Percentiles rank a stretch among this genome's conserved stretches.
phyloP scores from a whole-genome alignment of 495 filamentous ascomycete genomes.

The Aspergillus diversus region DNA sequence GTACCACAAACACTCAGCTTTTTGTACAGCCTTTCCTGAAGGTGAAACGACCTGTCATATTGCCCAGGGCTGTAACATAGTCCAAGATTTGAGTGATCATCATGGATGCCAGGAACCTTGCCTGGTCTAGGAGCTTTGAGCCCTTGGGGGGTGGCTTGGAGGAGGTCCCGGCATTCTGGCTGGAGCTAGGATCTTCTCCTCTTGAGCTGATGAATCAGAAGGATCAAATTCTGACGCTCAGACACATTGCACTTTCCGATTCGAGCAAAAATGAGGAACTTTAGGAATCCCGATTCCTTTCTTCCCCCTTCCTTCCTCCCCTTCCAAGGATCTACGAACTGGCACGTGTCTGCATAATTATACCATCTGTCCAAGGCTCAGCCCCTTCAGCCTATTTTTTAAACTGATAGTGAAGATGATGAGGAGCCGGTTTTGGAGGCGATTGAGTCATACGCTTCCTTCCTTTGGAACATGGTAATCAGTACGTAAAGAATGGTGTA shows the following conservation, averaged over 20 bases:
- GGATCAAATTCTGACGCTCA: constrained; percentile 14
- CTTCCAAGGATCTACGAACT: constrained; percentile 35
- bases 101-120: constrained; percentile 15
- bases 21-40: constrained; percentile 14
- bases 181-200: constrained; percentile 30
- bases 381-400: constrained; percentile 17
- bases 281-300: constrained; percentile 11
- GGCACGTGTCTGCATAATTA: constrained; percentile 33
- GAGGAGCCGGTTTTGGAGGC: not conserved
- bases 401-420: not conserved
- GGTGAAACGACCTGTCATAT: constrained; percentile 32
- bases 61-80: constrained; percentile 23
- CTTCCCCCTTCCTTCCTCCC: constrained; percentile 7
- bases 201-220: constrained; percentile 21
- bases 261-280: constrained; percentile 3
- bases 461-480: not conserved
- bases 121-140: constrained; percentile 7
- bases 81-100: constrained; percentile 19
- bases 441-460: not conserved
- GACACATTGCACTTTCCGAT: constrained; percentile 6
- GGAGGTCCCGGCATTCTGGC: constrained; percentile 32
- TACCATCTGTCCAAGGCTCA: constrained; percentile 4
- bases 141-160: constrained; percentile 26
- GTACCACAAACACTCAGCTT: constrained; percentile 10
- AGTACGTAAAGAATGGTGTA: not conserved